Conservation (phyloP, 1,139 yeast genomes). For the Pichia sp. region DNA sequence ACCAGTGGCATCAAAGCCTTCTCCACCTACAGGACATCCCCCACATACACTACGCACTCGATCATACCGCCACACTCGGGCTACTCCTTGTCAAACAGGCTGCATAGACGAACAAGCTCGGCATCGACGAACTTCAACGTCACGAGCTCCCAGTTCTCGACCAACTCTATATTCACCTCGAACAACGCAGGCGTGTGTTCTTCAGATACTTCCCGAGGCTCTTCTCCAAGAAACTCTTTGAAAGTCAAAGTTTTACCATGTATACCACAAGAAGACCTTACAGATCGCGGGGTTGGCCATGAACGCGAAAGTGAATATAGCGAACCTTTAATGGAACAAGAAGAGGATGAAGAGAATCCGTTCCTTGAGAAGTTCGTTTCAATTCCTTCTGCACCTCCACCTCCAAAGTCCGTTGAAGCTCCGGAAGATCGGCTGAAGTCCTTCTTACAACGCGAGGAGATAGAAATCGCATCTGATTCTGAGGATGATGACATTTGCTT, state of each 20-base stretch:
- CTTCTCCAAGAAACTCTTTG: not conserved
- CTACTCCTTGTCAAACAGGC: conserved; percentile 7
- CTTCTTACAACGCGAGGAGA: conserved; percentile 4
- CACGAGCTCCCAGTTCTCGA: conserved; percentile 1
- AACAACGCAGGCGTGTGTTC: conserved; percentile 6
- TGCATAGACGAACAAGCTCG: not conserved
- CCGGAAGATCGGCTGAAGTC: conserved; percentile 11
- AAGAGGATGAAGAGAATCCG: not conserved
- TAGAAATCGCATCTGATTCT: conserved; percentile 11
- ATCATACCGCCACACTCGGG: conserved; percentile 1
- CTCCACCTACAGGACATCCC: conserved; percentile 2
- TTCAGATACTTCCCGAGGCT: conserved; percentile 8
- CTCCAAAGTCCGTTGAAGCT: conserved; percentile 7
- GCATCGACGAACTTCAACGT: not conserved
- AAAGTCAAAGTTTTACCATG: conserved; percentile 10
- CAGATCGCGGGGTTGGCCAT: not conserved
- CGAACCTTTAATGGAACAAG: too few species aligned
- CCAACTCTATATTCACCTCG: conserved; percentile 8
- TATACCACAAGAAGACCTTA: conserved; percentile 12
- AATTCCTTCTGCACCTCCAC: conserved; percentile 18
- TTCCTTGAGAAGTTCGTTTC: conserved; percentile 2
- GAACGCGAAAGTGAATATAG: too few species aligned
- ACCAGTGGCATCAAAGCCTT: not conserved
- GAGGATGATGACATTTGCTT: conserved; percentile 9
- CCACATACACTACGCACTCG: conserved; percentile 3